phyloP scores from a whole-genome alignment of 2,329 filamentous ascomycete species.

The Aspergillus udagawae region DNA sequence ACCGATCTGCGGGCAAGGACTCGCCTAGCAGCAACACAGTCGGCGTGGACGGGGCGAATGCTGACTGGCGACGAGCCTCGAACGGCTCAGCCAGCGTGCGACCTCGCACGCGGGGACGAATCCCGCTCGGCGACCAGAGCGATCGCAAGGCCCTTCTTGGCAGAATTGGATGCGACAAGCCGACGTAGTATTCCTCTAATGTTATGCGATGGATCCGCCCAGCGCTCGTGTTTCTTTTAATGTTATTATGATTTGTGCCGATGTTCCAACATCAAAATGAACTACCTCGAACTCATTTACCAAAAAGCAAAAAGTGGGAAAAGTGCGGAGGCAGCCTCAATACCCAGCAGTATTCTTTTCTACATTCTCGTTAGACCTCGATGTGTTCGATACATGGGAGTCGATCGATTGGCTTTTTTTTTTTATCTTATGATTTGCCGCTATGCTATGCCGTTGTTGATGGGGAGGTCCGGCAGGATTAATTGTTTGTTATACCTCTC shows the following conservation, averaged over 20 bases:
- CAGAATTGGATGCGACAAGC: constrained; percentile 79
- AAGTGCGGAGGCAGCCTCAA: not conserved
- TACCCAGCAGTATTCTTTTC: not conserved
- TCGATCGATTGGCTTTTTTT: not conserved
- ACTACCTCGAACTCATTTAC: not conserved
- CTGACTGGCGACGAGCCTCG: constrained; percentile 29
- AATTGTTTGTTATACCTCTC: not conserved
- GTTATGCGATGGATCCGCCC: not conserved
- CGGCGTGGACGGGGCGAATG: constrained; percentile 23
- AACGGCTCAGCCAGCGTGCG: constrained; percentile 32
- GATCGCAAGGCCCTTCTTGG: constrained; percentile 70
- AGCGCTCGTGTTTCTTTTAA: constrained; percentile 6
- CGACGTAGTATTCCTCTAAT: constrained; percentile 20
- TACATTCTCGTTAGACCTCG: not conserved
- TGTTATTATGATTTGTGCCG: constrained; percentile 6
- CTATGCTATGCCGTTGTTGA: not conserved
- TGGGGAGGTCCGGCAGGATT: not conserved
- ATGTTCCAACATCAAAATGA: not conserved
- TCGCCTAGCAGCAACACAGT: constrained; percentile 16
- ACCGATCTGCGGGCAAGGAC: constrained; percentile 20
- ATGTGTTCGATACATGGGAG: not conserved
- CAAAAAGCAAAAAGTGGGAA: not conserved
- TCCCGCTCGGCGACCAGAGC: constrained; percentile 37
- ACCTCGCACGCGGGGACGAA: constrained; percentile 34
- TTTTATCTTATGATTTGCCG: not conserved